Conservation (phyloP, 2,329 filamentous ascomycete genomes). For the Neopestalotiopsis sp. region DNA sequence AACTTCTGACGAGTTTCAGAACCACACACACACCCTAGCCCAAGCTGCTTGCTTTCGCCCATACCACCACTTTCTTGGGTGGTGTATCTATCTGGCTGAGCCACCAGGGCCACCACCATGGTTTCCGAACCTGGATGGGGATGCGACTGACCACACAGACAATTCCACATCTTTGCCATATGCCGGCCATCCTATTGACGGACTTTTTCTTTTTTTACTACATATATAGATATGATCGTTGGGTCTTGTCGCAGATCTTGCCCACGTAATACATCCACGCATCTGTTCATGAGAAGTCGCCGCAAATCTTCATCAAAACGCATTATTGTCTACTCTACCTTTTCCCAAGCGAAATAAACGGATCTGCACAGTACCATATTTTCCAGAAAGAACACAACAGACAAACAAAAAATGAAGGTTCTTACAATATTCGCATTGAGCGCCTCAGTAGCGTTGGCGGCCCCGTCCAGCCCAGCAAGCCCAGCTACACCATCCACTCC, state of each 20-base stretch:
- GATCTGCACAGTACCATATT: background rate
- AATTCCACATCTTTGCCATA: too few species aligned
- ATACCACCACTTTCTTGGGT: background rate
- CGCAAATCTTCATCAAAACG: background rate
- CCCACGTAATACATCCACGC: background rate
- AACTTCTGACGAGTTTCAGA: background rate
- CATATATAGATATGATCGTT: slow-evolving; percentile 13
- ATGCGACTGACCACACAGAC: slow-evolving; percentile 3
- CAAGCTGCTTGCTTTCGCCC: background rate
- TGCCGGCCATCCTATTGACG: background rate
- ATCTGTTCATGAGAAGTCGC: background rate
- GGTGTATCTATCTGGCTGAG: background rate
- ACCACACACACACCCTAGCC: too few species aligned
- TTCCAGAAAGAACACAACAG: too few species aligned
- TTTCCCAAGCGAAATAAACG: background rate
- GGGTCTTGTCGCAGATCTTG: slow-evolving; percentile 12
- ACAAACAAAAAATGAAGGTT: background rate
- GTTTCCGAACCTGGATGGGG: background rate
- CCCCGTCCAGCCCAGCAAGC: background rate
- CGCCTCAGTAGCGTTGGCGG: background rate
- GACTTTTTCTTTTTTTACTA: background rate
- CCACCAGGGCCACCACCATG: slow-evolving; percentile 5
- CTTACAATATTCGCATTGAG: background rate
- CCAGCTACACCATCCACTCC: background rate
- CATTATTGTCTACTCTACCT: background rate